Base-by-base conservation (phyloP, 495 filamentous ascomycete genomes). In the Penicillium cinerascens region DNA sequence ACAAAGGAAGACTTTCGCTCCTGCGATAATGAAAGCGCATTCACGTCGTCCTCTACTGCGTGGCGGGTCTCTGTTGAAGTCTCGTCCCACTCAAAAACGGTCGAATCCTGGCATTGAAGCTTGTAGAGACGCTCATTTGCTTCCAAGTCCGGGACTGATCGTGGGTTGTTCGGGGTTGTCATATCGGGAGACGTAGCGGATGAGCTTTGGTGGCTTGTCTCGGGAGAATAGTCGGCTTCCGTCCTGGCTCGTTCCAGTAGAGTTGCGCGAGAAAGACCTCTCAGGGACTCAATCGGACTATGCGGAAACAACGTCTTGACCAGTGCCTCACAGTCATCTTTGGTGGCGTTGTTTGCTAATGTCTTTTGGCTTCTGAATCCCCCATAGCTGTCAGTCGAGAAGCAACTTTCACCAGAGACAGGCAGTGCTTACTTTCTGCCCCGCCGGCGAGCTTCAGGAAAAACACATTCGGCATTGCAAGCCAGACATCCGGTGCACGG, bases 401-500 rank as follows among this genome's bases (percentile, higher is more conserved):
- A 0, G 10, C 21, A 17, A 8, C 15, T 29, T 29, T 10, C 10
- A 36, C 15, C 7, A n/a, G 37, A 4, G n/a, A 22, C 22, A 15
- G 18, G 23, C 17, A 13, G 3, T 20, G 22, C 44, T 21, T 39
- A 52, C 49, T 57, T 52, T 48, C 48, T 47, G 1, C 54, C 54
- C 44, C 54, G 43, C 33, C 54, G 54, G 16, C 54, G 54, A 33
- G 26, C 51, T 27, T 56, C 48, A 9, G 54, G 54, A 23, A 56
- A 56, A n/a, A 52, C 44, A 39, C 54, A 56, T 43, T 51, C 43
- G 13, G 52, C 54, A 27, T 56, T 56, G 20, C 54, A 56, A 4
- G 54, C 54, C n/a, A 52, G 18, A 44, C 54, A 56, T 3, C 54
- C 54, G 11, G 54, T 52, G 21, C 54, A 56, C 21, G 54, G 54